These are phyloP conservation scores for Vigna trinervia DNA, from an alignment of 306 rosid genomes.

Conservation along the genomic window DNA sequence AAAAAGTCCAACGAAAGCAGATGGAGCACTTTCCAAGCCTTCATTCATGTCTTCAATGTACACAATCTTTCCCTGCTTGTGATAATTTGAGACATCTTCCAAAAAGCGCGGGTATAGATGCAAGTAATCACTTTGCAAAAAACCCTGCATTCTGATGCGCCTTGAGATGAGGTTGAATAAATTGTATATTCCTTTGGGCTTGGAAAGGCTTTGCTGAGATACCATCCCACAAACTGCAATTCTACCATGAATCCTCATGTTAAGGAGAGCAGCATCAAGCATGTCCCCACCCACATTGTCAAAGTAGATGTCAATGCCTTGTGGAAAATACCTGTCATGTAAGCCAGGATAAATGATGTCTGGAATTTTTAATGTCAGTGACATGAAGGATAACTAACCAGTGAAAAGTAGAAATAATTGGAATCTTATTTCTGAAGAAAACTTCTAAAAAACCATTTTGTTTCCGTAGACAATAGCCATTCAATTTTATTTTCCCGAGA, in stretches of 20 bases:
- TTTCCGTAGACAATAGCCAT: conserved; percentile 5
- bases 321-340: conserved; percentile 50
- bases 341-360: background rate
- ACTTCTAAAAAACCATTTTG: background rate
- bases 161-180: conserved; percentile 38
- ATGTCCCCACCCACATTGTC: conserved; percentile 56
- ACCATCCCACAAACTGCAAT: conserved; percentile 60
- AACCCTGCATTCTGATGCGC: conserved; percentile 55
- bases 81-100: conserved; percentile 44
- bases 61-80: conserved; percentile 51
- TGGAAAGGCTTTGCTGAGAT: conserved; percentile 51
- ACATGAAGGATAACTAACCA: background rate
- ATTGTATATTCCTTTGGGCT: conserved; percentile 49
- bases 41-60: conserved; percentile 57
- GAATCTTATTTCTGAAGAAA: conserved; percentile 16
- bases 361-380: background rate
- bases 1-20: conserved; percentile 52
- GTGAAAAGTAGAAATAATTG: background rate
- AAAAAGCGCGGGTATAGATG: conserved; percentile 51
- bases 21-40: conserved; percentile 53
- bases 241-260: conserved; percentile 58
- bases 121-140: conserved; percentile 54
- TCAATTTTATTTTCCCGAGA: background rate
- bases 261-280: conserved; percentile 56
- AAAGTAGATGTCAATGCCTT: conserved; percentile 60